phyloP scores from a whole-genome alignment of 1,284 basidiomycete species.

The Tetrapyrgos nigripes region DNA sequence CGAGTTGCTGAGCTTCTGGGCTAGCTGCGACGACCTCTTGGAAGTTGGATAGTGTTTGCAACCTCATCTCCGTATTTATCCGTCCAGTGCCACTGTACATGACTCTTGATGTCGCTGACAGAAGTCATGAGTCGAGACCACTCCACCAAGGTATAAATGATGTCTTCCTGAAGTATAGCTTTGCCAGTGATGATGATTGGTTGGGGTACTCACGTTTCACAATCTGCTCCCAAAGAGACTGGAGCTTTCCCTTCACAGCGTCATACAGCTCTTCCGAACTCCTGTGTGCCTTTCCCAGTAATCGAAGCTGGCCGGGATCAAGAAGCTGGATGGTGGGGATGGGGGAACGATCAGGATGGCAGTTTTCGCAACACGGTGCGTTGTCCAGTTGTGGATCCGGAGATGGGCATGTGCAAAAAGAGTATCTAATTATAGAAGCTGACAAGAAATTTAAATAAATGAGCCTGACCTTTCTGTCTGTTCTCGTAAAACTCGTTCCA shows the following conservation, averaged over 20 bases:
- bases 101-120: background rate
- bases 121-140: slow-evolving; percentile 1
- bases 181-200: slow-evolving; percentile 13
- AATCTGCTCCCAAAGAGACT: slow-evolving; percentile 6
- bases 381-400: too few species aligned
- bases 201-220: slow-evolving; percentile 1
- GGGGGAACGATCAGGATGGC: too few species aligned
- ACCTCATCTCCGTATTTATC: slow-evolving; percentile 8
- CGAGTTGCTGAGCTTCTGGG: too few species aligned
- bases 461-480: too few species aligned
- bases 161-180: background rate
- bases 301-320: too few species aligned
- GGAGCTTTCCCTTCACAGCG: background rate
- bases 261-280: background rate
- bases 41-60: slow-evolving; percentile 5
- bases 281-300: too few species aligned
- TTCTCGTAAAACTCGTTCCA: too few species aligned
- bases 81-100: slow-evolving; percentile 11
- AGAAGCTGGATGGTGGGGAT: too few species aligned
- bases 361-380: background rate
- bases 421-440: too few species aligned
- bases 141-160: background rate
- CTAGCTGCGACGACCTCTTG: background rate
- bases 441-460: too few species aligned
- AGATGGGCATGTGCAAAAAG: too few species aligned